Conservation (phyloP, 805 yeast genomes). For the Saturnispora diversa region DNA sequence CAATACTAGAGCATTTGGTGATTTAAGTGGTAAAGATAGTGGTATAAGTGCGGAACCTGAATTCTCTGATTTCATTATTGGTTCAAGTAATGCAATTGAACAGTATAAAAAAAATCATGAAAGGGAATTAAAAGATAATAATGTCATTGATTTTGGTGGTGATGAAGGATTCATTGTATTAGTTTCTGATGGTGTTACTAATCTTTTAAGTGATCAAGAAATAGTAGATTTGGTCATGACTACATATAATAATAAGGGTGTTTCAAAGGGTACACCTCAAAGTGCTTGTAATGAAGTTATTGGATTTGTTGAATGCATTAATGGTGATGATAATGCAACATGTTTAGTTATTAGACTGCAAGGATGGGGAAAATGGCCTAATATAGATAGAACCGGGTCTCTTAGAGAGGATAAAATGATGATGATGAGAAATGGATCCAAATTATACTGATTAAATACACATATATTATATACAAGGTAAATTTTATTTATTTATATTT, state of each 20-base stretch:
- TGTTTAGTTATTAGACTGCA: conserved; percentile 69
- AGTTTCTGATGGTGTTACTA: conserved; percentile 83
- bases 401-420: conserved; percentile 58
- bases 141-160: conserved; percentile 52
- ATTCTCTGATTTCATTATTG: conserved; percentile 57
- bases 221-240: conserved; percentile 75
- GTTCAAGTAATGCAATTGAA: conserved; percentile 41
- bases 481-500: neutral
- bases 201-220: conserved; percentile 79
- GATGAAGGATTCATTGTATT: conserved; percentile 81
- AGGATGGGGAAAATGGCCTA: conserved; percentile 96
- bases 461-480: neutral
- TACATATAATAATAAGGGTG: conserved; percentile 57
- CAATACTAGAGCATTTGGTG: conserved; percentile 93
- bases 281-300: conserved; percentile 79
- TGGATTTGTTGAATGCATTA: conserved; percentile 73
- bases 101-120: conserved; percentile 22
- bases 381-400: conserved; percentile 73
- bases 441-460: conserved; percentile 1
- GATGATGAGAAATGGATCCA: conserved; percentile 6
- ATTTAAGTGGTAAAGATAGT: conserved; percentile 63
- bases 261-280: conserved; percentile 70
- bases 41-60: conserved; percentile 95
- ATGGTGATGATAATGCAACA: conserved; percentile 95
- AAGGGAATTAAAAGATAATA: conserved; percentile 15